Conservation (phyloP, 257 asterid genomes). For the Cruciata laevipes region DNA sequence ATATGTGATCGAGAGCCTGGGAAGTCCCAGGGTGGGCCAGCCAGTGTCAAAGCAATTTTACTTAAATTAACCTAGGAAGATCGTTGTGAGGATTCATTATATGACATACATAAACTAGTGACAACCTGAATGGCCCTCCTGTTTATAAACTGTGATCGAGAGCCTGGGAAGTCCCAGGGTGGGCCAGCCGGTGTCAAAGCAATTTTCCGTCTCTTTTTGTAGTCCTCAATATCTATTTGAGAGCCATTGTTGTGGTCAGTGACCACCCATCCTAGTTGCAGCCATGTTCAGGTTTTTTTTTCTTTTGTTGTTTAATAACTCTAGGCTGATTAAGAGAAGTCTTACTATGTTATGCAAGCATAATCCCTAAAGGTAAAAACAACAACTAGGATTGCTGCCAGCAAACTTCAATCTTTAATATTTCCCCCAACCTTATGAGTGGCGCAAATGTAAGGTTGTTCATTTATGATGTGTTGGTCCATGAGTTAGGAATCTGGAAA, state of each 20-base stretch:
- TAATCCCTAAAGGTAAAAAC: background rate
- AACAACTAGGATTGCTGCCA: background rate
- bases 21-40: too few species aligned
- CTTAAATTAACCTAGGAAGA: background rate
- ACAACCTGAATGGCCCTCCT: background rate
- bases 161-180: background rate
- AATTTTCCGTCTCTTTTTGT: too few species aligned
- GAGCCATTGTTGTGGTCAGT: too few species aligned
- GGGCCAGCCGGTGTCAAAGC: too few species aligned
- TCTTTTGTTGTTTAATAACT: too few species aligned
- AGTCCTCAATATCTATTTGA: too few species aligned
- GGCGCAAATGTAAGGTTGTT: too few species aligned
- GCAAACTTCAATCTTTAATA: too few species aligned
- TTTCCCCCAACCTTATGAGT: background rate
- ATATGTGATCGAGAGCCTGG: background rate
- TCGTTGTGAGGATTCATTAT: background rate
- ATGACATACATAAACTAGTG: background rate
- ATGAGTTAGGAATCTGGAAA: background rate
- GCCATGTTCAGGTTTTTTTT: too few species aligned
- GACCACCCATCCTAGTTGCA: too few species aligned
- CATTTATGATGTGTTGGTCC: background rate
- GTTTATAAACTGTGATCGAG: background rate
- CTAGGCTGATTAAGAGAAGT: background rate
- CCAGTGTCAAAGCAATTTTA: too few species aligned
- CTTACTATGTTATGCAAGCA: background rate